phyloP scores from a whole-genome alignment of 2,329 filamentous ascomycete genomes.

The Hypocreales sp. region DNA sequence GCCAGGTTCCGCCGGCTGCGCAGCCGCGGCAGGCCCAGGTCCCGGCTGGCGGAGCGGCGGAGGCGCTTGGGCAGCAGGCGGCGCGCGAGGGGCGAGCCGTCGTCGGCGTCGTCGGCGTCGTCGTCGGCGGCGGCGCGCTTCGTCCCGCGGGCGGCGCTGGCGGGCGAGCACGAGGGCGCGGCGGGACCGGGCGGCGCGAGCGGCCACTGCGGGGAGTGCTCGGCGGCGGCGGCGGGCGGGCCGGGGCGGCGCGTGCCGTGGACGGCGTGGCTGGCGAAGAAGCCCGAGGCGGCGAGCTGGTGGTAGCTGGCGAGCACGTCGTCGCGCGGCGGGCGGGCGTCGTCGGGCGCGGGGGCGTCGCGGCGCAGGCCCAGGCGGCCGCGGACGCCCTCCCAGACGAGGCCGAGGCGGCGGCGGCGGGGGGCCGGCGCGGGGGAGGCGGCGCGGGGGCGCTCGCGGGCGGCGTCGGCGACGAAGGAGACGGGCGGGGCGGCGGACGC shows the following conservation, averaged over 20 bases:
- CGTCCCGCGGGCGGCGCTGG: slow-evolving; percentile 26
- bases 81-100: slow-evolving; percentile 8
- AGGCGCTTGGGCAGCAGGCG: slow-evolving; percentile 24
- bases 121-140: slow-evolving; percentile 28
- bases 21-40: slow-evolving; percentile 20
- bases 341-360: slow-evolving; percentile 9
- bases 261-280: slow-evolving; percentile 43
- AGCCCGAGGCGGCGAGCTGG: slow-evolving; percentile 38
- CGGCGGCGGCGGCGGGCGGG: slow-evolving; percentile 9
- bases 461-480: slow-evolving; percentile 36
- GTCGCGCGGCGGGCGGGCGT: slow-evolving; percentile 18
- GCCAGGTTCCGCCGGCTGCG: slow-evolving; percentile 16
- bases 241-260: slow-evolving; percentile 34
- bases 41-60: slow-evolving; percentile 32
- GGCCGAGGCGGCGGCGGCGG: slow-evolving; percentile 15
- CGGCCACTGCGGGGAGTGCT: slow-evolving; percentile 12
- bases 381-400: slow-evolving; percentile 23
- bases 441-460: slow-evolving; percentile 12
- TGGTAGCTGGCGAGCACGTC: slow-evolving; percentile 42
- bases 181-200: slow-evolving; percentile 7
- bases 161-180: slow-evolving; percentile 15
- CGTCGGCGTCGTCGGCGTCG: slow-evolving; percentile 5
- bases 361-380: slow-evolving; percentile 14
- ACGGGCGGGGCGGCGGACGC: slow-evolving; percentile 55
- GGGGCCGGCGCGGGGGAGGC: neutral